Base-by-base conservation (phyloP, 164 flowering plant species). In the Aristolochia californica region DNA sequence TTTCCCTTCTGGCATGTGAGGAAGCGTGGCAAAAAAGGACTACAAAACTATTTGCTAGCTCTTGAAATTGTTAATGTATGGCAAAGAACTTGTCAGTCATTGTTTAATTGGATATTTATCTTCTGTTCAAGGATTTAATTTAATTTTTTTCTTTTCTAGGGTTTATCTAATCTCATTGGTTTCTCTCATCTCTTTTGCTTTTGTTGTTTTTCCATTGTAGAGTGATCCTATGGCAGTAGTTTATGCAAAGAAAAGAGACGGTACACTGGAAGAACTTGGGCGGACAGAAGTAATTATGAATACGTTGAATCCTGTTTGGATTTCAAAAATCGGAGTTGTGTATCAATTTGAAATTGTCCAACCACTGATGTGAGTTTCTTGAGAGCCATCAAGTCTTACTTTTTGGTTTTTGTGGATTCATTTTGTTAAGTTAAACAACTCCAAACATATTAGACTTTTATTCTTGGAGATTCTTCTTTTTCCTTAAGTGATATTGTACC, bases 211-310 rank as follows among this genome's bases (percentile, higher is more conserved):
- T 49, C 40, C 53, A 60, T 67, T 68, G 53, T 57, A 90, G 97
- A 83, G 95, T 68, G 89, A 83, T 75, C 88, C 97, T n/a, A 80
- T 90, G 87, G 75, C 76, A 57, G 84, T 85, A 62, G 22, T 82
- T 56, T 87, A 75, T 66, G 64, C 69, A 51, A 83, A 79, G 78
- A 84, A 76, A 75, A 78, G 61, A 57, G 85, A 90, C 72, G 89
- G 91, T 53, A 53, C 74, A 59, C 77, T 87, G 44, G 74, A 75
- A 67, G 97, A 90, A 72, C 76, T 85, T 70, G 79, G 79, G 45
- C 91, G 95, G n/a, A 82, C 94, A 43, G 97, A 90, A 85, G 87
- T 89, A 26, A 66, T 87, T 45, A 67, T 78, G 53, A 81, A 85
- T 71, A 78, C 91, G 34, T 59, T 85, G 56, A 73, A 71, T 74